Percentiles rank a stretch among this genome's conserved stretches.
These are phyloP conservation scores for Aquilaria malaccensis DNA, from an alignment of 345 rosid species.

Conservation along the genomic window DNA sequence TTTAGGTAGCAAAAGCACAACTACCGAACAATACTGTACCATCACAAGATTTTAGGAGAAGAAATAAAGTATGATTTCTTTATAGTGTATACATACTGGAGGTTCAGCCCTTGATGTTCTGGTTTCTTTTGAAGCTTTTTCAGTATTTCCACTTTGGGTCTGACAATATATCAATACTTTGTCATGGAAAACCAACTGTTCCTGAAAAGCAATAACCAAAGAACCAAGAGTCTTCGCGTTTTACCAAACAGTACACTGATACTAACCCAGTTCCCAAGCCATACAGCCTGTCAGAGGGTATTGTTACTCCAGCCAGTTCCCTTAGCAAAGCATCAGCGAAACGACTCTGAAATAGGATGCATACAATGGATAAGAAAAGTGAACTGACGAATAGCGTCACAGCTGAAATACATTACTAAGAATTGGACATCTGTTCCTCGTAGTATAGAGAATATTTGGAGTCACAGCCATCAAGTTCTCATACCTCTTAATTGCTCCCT, in stretches of 20 bases:
- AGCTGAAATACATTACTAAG: background rate
- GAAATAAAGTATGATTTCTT: no score
- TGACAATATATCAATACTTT: constrained; percentile 11
- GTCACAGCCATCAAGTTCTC: background rate
- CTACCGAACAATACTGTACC: no score
- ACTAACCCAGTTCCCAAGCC: constrained; percentile 85
- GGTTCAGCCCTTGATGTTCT: constrained; percentile 61
- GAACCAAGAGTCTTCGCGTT: background rate
- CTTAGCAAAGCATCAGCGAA: constrained; percentile 72
- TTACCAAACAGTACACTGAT: background rate
- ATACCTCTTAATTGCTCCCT: background rate
- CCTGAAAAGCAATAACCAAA: background rate
- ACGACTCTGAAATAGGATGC: constrained; percentile 41
- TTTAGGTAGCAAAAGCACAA: background rate
- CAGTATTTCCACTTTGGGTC: constrained; percentile 80
- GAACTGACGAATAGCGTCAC: background rate
- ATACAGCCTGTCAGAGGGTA: constrained; percentile 69
- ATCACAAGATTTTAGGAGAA: no score
- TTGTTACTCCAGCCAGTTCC: constrained; percentile 66
- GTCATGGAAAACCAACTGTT: background rate
- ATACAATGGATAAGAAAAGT: background rate
- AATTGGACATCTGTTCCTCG: no score
- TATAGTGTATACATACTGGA: constrained; percentile 39
- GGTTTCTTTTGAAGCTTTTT: constrained; percentile 74
- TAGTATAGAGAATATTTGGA: background rate